Evolutionary conservation across 2,329 filamentous ascomycete genomes (phyloP).

Genomic region (Cercospora sp.): DNA sequence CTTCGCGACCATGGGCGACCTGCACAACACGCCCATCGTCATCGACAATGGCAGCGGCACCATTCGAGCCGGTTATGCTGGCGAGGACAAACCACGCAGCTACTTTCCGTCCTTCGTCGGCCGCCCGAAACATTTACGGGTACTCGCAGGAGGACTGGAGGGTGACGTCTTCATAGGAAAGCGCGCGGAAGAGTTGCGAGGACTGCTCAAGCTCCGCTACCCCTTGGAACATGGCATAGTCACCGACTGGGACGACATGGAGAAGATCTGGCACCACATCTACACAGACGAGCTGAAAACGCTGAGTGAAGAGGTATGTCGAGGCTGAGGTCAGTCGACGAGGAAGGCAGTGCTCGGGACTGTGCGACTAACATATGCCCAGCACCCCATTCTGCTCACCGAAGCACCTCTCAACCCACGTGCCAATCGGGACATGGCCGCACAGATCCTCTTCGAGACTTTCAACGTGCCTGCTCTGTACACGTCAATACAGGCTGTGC

Average conservation of each 20-base stretch:
- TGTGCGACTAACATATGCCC: slow-evolving; percentile 20
- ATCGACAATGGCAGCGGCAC: slow-evolving; percentile 98
- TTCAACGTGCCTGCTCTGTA: slow-evolving; percentile 97
- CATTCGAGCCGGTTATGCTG: slow-evolving; percentile 94
- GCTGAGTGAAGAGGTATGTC: slow-evolving; percentile 82
- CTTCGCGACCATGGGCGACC: slow-evolving; percentile 58
- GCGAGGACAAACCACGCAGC: slow-evolving; percentile 92
- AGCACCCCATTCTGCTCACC: slow-evolving; percentile 94
- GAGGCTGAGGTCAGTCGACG: slow-evolving; percentile 27
- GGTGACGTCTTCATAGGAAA: slow-evolving; percentile 97
- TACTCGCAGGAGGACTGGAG: slow-evolving; percentile 93
- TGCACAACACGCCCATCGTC: slow-evolving; percentile 97
- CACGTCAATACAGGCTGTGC: slow-evolving; percentile 93
- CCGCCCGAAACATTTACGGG: slow-evolving; percentile 89
- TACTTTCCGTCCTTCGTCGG: slow-evolving; percentile 98
- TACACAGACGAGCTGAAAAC: slow-evolving; percentile 96
- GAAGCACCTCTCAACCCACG: slow-evolving; percentile 94
- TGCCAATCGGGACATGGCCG: slow-evolving; percentile 91
- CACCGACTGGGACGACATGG: slow-evolving; percentile 99
- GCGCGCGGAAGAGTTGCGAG: slow-evolving; percentile 84
- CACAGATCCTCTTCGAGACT: slow-evolving; percentile 96
- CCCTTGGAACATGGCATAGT: slow-evolving; percentile 97
- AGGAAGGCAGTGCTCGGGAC: background rate
- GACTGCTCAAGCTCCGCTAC: slow-evolving; percentile 91
- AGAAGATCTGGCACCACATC: slow-evolving; percentile 98